Evolutionary conservation across 2,329 filamentous ascomycete species (phyloP).

Genomic region (Hypoxylon sp.): DNA sequence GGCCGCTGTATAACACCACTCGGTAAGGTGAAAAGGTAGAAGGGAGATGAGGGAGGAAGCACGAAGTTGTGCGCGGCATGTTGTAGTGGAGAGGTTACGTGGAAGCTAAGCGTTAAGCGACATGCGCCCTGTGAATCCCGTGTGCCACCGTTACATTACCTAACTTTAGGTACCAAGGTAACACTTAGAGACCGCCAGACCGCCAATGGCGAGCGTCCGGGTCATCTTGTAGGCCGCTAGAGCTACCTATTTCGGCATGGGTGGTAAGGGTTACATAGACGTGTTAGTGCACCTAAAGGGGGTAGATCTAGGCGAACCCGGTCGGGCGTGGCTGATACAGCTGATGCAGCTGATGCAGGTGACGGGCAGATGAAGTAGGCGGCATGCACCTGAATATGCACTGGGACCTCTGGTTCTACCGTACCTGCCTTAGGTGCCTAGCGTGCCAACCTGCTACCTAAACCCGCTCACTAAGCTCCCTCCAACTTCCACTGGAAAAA

Average conservation of each 20-base stretch:
- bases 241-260: conserved; percentile 2
- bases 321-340: conserved; percentile 16
- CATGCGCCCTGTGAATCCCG: conserved; percentile 36
- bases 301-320: conserved; percentile 4
- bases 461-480: too few species aligned
- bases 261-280: neutral
- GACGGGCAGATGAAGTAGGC: neutral
- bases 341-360: too few species aligned
- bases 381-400: neutral
- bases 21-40: conserved; percentile 10
- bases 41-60: conserved; percentile 17
- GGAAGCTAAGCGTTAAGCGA: conserved; percentile 42
- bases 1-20: conserved; percentile 6
- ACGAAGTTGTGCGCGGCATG: conserved; percentile 33
- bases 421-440: neutral
- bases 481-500: neutral
- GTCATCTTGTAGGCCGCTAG: neutral
- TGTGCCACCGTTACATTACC: conserved; percentile 31
- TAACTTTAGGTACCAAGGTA: conserved; percentile 31
- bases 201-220: neutral
- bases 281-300: conserved; percentile 14
- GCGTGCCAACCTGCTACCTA: neutral
- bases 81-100: conserved; percentile 26
- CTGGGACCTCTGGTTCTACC: neutral
- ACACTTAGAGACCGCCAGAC: neutral